Conservation (phyloP, 2,329 filamentous ascomycete genomes). For the Trichoderma pleuroti region DNA sequence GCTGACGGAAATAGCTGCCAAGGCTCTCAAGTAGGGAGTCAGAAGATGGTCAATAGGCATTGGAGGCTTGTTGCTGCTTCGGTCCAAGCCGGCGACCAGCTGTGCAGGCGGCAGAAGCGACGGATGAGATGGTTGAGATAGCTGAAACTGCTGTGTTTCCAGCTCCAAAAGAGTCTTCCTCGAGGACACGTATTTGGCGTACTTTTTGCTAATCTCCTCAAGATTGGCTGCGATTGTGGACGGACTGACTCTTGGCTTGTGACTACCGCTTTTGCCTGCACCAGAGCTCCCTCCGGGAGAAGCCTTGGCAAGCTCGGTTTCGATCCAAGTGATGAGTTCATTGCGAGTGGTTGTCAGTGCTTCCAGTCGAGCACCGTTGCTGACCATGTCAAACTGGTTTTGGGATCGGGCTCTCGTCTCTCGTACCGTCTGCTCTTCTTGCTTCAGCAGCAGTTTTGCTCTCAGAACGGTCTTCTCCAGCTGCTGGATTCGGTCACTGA, state of each 20-base stretch:
- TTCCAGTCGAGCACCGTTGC: conserved; percentile 42
- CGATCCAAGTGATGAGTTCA: conserved; percentile 63
- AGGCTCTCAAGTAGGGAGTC: conserved; percentile 53
- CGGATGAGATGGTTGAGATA: conserved; percentile 29
- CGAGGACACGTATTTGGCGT: conserved; percentile 49
- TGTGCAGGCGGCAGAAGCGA: conserved; percentile 26
- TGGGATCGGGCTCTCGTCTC: conserved; percentile 42
- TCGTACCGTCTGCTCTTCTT: conserved; percentile 54
- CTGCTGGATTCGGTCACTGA: conserved; percentile 47
- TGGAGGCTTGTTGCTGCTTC: conserved; percentile 20
- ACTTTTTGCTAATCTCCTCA: conserved; percentile 51
- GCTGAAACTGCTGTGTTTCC: conserved; percentile 33
- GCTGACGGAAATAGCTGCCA: conserved; percentile 51
- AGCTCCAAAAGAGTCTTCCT: conserved; percentile 47
- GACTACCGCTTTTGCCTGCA: background rate
- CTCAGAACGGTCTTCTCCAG: conserved; percentile 58
- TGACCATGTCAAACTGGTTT: conserved; percentile 35
- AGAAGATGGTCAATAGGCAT: conserved; percentile 42
- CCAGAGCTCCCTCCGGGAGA: conserved; percentile 34
- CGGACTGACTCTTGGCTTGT: background rate
- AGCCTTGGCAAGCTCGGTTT: conserved; percentile 56
- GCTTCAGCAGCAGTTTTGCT: conserved; percentile 54
- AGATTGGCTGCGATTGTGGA: conserved; percentile 32
- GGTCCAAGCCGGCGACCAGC: conserved; percentile 16
- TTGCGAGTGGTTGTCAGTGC: conserved; percentile 56